Base-by-base conservation (phyloP, 805 yeast genomes). In the Yarrowia yakushimensis region DNA sequence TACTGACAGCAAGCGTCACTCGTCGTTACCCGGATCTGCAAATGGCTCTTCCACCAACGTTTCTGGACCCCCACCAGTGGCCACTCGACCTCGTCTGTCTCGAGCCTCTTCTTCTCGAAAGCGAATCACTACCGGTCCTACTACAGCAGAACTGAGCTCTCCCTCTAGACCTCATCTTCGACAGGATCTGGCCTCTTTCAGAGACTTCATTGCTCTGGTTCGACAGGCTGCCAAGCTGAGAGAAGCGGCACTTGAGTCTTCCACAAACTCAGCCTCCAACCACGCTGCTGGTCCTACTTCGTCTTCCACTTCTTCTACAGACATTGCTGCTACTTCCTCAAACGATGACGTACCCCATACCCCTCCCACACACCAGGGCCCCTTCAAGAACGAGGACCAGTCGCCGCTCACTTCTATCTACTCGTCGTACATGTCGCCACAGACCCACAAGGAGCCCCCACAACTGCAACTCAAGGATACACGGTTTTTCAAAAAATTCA, bases 401-500 rank as follows among this genome's bases (percentile, higher is more conserved):
- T 39, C 64, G 10, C 65, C 65, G 8, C 33, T 39, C 23, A 25
- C 55, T n/a, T 43, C 41, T 18, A 42, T 61, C 31, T 62, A 60
- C 23, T 33, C 62, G 34, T 62, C 62, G 46, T 52, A 55, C 45
- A 43, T 50, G 42, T 37, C 41, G 18, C 61, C 57, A 31, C 63
- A 33, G 25, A 3, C 36, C 13, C 63, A 45, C 43, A 60, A 46
- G 20, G 55, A 43, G 37, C 33, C 63, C 28, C 57, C 57, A 48
- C 41, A 22, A 33, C 36, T 31, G 62, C 30, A 63, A 15, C 71
- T 86, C 65, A 81, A 80, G 66, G 81, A 79, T 10, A 73, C 85
- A 12, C 79, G 81, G 66, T 85, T 86, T 68, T 84, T 87, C 72
- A 85, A 85, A 66, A 80, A 82, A 64, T 72, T 90, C 20, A 77